Evolutionary conservation across 208 protist species (phyloP), one percentile per base, ranked within the genome.

Genomic region (Trypanosoma rangeli): DNA sequence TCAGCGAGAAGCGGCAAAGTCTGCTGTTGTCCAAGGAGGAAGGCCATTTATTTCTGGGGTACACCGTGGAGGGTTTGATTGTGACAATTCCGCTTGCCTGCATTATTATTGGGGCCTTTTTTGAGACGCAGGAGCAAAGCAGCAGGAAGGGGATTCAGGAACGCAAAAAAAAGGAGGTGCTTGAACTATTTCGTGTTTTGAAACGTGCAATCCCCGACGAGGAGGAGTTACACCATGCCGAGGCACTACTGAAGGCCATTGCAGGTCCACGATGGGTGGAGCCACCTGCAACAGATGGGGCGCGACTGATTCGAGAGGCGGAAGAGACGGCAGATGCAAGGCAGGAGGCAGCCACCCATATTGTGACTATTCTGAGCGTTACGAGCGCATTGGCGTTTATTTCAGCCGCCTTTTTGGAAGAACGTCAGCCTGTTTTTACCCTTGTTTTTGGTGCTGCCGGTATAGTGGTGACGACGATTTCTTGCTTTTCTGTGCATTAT

Each of bases 381-480:
- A 79, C 75, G 39, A 74, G 70, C 22, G 53, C 68, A 15, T 57
- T 79, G 44, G 78, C 76, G 35, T 93, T 87, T 57, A 50, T 71
- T 35, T 81, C 76, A 16, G 85, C 74, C 3, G 64, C 81, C 3
- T 84, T 87, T 46, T 53, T 86, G 2, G 83, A 73, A 16, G 72
- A 78, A 31, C 59, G 71, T 37, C 76, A 85, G 67, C 84, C 79
- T 12, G 73, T 81, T 42, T 73, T 88, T 50, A 82, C 85, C 3
- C 76, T 92, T 55, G 71, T 86, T 33, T 88, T 90, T 70, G 84
- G 74, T n/a, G 62, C 72, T 24, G 75, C 83, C 13, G 85, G 85
- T 39, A 49, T 83, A 3, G 56, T 64, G 16, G 60, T 85, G 39
- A 72, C 84, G 24, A 77, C 73, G 18, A 74, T 92, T 26, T 91